Percentiles rank a stretch among this genome's conserved stretches.
These are phyloP conservation scores for Tausonia pullulans DNA, from an alignment of 1,284 basidiomycete genomes.

Conservation along the genomic window DNA sequence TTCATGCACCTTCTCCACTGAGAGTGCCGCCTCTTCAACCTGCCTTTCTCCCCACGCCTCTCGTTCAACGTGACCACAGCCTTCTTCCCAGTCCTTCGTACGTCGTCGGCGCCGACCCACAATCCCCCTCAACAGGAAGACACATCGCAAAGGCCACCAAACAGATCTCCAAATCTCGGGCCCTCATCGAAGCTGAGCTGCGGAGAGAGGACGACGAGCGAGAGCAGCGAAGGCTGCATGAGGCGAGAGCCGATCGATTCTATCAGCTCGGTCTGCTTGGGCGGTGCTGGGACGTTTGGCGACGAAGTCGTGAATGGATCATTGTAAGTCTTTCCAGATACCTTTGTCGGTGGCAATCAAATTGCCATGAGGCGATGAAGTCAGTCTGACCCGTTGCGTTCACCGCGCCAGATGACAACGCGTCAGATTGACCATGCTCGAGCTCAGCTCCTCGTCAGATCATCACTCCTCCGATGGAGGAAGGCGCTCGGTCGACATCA, in stretches of 20 bases:
- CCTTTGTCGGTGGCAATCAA: too few relatives aligned
- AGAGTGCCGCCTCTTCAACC: background rate
- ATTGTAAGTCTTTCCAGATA: constrained; percentile 19
- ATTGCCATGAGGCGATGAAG: background rate
- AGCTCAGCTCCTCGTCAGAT: constrained; percentile 27
- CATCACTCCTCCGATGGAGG: constrained; percentile 27
- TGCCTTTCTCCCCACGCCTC: background rate
- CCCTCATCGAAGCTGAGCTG: constrained; percentile 13
- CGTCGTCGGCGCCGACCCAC: too few relatives aligned
- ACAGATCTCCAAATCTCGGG: constrained; percentile 5
- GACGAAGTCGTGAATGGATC: constrained; percentile 27
- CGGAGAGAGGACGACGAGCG: constrained; percentile 11
- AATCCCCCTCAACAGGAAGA: too few relatives aligned
- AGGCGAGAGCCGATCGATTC: constrained; percentile 27
- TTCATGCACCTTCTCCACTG: background rate
- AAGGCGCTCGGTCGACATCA: background rate
- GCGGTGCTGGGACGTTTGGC: constrained; percentile 31
- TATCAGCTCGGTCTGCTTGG: constrained; percentile 28
- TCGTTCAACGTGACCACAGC: background rate
- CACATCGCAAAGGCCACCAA: background rate
- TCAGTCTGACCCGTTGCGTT: background rate
- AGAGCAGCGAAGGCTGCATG: constrained; percentile 20
- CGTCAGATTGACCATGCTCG: constrained; percentile 29
- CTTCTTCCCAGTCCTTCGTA: background rate
- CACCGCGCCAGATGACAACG: constrained; percentile 22